phyloP scores from a whole-genome alignment of 2,329 filamentous ascomycete species.

The Byssoonygena ceratinophila region DNA sequence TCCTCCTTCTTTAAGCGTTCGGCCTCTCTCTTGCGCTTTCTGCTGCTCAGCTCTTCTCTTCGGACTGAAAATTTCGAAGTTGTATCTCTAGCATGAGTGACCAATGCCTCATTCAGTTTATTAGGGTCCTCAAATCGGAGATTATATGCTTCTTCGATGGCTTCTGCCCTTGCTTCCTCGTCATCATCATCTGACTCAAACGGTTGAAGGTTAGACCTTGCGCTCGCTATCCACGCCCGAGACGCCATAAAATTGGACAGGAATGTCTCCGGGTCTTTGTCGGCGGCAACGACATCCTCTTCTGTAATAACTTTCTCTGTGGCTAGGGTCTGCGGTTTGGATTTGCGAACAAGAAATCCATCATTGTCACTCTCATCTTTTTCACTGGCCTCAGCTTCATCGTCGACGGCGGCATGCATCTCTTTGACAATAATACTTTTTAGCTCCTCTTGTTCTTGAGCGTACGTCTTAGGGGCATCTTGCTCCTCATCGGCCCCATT shows the following conservation, averaged over 20 bases:
- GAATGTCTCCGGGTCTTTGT: slow-evolving; percentile 82
- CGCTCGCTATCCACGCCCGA: slow-evolving; percentile 72
- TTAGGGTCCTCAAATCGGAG: slow-evolving; percentile 86
- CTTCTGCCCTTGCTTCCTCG: slow-evolving; percentile 63
- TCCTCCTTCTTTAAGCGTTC: slow-evolving; percentile 68
- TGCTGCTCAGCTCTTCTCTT: slow-evolving; percentile 64
- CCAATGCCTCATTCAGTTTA: slow-evolving; percentile 76
- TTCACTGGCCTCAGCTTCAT: slow-evolving; percentile 18
- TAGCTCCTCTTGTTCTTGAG: slow-evolving; percentile 75
- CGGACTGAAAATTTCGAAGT: slow-evolving; percentile 73
- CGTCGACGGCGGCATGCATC: slow-evolving; percentile 56
- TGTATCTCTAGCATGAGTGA: slow-evolving; percentile 80
- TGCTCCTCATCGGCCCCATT: slow-evolving; percentile 52
- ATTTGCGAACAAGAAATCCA: slow-evolving; percentile 66
- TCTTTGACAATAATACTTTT: slow-evolving; percentile 68
- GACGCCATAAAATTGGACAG: slow-evolving; percentile 93
- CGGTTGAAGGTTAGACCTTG: slow-evolving; percentile 58
- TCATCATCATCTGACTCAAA: slow-evolving; percentile 88
- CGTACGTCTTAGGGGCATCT: slow-evolving; percentile 54
- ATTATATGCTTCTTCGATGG: slow-evolving; percentile 90
- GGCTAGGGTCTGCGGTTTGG: slow-evolving; percentile 31
- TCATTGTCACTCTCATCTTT: slow-evolving; percentile 43
- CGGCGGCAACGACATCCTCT: slow-evolving; percentile 60
- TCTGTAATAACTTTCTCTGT: slow-evolving; percentile 41
- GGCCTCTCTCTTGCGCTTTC: slow-evolving; percentile 67